Evolutionary conservation across 1,284 basidiomycete species (phyloP), one percentile per base, ranked within the genome.

Genomic region (Pulveroboletus sp.): DNA sequence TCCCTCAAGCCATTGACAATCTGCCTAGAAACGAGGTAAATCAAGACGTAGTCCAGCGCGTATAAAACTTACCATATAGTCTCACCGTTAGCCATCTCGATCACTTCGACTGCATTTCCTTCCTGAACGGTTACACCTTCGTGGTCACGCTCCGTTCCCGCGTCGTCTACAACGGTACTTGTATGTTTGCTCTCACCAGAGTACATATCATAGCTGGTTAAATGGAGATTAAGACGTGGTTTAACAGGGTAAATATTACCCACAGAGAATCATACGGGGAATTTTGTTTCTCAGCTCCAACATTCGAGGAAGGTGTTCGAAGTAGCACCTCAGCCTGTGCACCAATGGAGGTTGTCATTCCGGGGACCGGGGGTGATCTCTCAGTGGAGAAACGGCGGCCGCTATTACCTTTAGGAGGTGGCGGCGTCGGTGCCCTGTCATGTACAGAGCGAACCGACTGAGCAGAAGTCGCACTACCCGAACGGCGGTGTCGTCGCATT

Each of bases 1-100:
- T 91, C 88, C 38, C 90, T 85, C 61, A 93, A 73, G 18, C 88
- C 87, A 64, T 92, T 90, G 46, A 92, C 88, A 61, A 92, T 89
- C 56, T 85, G 86, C 89, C 89, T 91, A 59, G n/a, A 49, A 59
- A 59, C 59, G 43, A 25, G 33, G 42, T 62, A 25, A 54, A 39
- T 29, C 36, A 53, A 53, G 38, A 36, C 40, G 10, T 33, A 47
- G 43, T 50, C 51, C 48, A 59, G 57, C n/a, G 26, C 11, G 40
- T 40, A 49, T 52, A 64, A 48, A 17, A 74, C 78, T 49, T 57
- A 89, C 90, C 90, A 93, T 56, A 92, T 86, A 17, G 88, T 89
- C 70, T 92, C 86, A 25, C 90, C 90, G 67, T 91, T 91, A 15
- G 88, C 88, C 65, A 91, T 75, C 66, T 92, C 87, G 48, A 92